Evolutionary conservation across 1,139 yeast species (phyloP).

Genomic region (Hansenula lynferdii): DNA sequence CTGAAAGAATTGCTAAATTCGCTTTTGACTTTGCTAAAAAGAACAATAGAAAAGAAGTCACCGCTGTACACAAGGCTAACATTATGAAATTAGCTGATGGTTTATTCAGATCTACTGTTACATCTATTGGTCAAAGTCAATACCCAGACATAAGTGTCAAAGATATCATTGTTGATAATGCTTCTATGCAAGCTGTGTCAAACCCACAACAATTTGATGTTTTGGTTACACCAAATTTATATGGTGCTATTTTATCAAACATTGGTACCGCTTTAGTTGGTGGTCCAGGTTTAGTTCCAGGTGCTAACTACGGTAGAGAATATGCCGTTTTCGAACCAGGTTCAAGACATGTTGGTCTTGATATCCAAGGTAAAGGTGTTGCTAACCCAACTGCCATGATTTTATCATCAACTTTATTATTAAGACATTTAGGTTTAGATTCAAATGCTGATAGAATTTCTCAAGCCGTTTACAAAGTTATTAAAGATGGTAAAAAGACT

Average conservation of each 20-base stretch:
- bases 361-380: conserved; percentile 87
- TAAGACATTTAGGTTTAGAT: conserved; percentile 91
- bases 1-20: conserved; percentile 96
- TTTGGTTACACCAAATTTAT: conserved; percentile 94
- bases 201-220: conserved; percentile 98
- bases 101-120: conserved; percentile 90
- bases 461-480: conserved; percentile 82
- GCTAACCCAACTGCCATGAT: conserved; percentile 99
- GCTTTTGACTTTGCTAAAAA: conserved; percentile 94
- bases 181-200: conserved; percentile 99
- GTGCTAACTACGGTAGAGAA: conserved; percentile 97
- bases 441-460: conserved; percentile 81
- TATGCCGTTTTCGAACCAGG: conserved; percentile 99
- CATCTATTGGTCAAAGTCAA: conserved; percentile 78
- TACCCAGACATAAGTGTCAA: conserved; percentile 81
- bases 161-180: conserved; percentile 97
- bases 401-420: conserved; percentile 82
- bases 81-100: conserved; percentile 99
- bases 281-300: conserved; percentile 98
- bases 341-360: conserved; percentile 98
- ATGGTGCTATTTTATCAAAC: conserved; percentile 96
- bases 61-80: conserved; percentile 98
- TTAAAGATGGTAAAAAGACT: conserved; percentile 84
- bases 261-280: conserved; percentile 98
- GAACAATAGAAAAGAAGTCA: conserved; percentile 88